Evolutionary conservation across 352 stramenopile species (phyloP).

Genomic region (Phytophthora sp.): DNA sequence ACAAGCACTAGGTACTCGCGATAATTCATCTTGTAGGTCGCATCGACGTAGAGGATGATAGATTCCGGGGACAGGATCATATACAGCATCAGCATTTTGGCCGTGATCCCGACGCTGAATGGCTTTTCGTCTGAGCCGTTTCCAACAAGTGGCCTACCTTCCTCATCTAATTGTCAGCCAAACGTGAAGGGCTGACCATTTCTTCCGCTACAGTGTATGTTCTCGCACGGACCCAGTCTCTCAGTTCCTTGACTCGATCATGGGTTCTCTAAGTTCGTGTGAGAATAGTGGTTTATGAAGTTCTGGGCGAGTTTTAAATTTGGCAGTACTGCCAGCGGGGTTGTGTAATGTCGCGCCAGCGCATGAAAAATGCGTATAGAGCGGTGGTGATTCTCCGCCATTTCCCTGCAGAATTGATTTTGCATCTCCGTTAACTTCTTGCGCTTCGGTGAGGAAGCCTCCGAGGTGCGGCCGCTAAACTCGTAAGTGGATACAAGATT

Average conservation of each 20-base stretch:
- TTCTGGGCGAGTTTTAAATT: background rate
- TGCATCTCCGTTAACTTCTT: background rate
- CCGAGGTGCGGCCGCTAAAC: background rate
- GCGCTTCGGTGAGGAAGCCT: background rate
- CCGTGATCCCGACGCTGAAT: background rate
- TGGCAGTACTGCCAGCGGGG: background rate
- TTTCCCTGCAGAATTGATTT: constrained; percentile 8
- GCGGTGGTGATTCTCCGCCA: background rate
- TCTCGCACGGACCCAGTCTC: background rate
- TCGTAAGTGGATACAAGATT: background rate
- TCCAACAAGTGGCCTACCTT: background rate
- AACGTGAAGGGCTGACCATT: constrained; percentile 1
- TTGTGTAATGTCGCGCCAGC: constrained; percentile 2
- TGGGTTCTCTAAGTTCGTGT: constrained; percentile 5
- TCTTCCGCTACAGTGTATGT: background rate
- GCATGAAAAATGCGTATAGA: constrained; percentile 5
- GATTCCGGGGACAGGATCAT: background rate
- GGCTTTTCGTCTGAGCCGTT: background rate
- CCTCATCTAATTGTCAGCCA: background rate
- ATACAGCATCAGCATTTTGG: constrained; percentile 1
- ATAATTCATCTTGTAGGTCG: constrained; percentile 14
- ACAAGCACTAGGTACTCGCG: constrained; percentile 9
- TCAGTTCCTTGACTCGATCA: constrained; percentile 6
- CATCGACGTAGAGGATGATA: constrained; percentile 3
- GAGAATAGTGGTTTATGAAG: constrained; percentile 11